phyloP scores from a whole-genome alignment of 352 stramenopile species.

The Phytopythium helicoides region DNA sequence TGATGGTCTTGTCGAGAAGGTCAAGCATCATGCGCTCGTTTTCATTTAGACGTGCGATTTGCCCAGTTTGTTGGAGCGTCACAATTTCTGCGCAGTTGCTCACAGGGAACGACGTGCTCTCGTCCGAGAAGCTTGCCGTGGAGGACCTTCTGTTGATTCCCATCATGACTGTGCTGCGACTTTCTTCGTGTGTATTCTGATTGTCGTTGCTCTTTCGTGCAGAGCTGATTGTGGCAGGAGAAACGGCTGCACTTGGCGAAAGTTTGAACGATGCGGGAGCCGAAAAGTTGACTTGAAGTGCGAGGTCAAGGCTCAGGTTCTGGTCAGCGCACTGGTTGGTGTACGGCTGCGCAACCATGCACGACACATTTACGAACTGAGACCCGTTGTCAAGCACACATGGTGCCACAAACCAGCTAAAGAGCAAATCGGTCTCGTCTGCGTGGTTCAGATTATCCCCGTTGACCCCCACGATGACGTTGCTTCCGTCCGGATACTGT shows the following conservation, averaged over 20 bases:
- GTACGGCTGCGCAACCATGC: slow-evolving; percentile 38
- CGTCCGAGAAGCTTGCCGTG: slow-evolving; percentile 1
- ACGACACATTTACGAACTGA: slow-evolving; percentile 49
- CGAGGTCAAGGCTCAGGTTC: slow-evolving; percentile 54
- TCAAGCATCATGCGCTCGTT: slow-evolving; percentile 75
- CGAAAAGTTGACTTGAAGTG: slow-evolving; percentile 35
- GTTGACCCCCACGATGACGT: slow-evolving; percentile 44
- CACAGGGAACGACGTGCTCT: slow-evolving; percentile 3
- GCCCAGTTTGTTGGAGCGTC: slow-evolving; percentile 17
- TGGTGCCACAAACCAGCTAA: slow-evolving; percentile 57
- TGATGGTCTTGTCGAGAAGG: slow-evolving; percentile 76
- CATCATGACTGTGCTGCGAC: background rate
- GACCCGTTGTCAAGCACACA: slow-evolving; percentile 27
- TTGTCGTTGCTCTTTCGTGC: slow-evolving; percentile 13
- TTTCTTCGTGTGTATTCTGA: slow-evolving; percentile 12
- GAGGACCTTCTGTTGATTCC: slow-evolving; percentile 3
- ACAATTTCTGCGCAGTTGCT: slow-evolving; percentile 18
- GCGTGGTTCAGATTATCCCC: slow-evolving; percentile 15
- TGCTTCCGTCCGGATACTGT: slow-evolving; percentile 61
- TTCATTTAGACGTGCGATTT: slow-evolving; percentile 45
- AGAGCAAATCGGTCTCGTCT: slow-evolving; percentile 35
- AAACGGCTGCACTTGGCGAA: background rate
- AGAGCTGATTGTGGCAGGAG: background rate
- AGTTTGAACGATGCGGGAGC: slow-evolving; percentile 22
- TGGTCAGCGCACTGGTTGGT: slow-evolving; percentile 21